Evolutionary conservation across 73 alveolate species (phyloP).

Genomic region (Tetrahymena malaccensis): DNA sequence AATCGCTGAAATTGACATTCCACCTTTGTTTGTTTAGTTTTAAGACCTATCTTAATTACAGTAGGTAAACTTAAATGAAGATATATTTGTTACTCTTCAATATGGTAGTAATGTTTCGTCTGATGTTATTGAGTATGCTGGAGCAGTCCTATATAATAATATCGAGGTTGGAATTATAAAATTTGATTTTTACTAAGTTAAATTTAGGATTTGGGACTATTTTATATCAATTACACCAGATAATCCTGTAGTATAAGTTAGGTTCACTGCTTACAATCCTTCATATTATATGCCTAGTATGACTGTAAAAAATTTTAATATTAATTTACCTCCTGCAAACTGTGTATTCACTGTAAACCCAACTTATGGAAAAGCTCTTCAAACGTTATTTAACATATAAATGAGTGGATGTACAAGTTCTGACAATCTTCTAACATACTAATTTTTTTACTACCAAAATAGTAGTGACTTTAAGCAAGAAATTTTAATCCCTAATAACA

Average conservation of each 20-base stretch:
- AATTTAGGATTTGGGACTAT: neutral
- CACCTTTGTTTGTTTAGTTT: neutral
- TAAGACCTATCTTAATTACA: too few relatives aligned
- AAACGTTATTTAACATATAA: neutral
- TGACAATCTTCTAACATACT: too few relatives aligned
- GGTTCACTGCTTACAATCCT: neutral
- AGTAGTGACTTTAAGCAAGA: neutral
- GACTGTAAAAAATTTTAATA: neutral
- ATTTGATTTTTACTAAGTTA: neutral
- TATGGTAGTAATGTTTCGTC: neutral
- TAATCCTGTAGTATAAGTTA: neutral
- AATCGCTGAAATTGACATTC: neutral
- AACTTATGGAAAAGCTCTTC: neutral
- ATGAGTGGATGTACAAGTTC: neutral
- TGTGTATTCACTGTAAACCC: neutral
- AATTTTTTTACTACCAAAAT: too few relatives aligned
- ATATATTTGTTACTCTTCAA: neutral
- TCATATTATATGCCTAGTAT: neutral
- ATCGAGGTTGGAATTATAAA: neutral
- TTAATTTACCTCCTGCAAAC: neutral
- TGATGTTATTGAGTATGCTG: neutral
- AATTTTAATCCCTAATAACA: neutral
- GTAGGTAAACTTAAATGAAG: neutral
- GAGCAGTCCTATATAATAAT: neutral
- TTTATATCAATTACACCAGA: neutral